Conservation (phyloP, 352 stramenopile genomes). For the Pythium sukuiense region DNA sequence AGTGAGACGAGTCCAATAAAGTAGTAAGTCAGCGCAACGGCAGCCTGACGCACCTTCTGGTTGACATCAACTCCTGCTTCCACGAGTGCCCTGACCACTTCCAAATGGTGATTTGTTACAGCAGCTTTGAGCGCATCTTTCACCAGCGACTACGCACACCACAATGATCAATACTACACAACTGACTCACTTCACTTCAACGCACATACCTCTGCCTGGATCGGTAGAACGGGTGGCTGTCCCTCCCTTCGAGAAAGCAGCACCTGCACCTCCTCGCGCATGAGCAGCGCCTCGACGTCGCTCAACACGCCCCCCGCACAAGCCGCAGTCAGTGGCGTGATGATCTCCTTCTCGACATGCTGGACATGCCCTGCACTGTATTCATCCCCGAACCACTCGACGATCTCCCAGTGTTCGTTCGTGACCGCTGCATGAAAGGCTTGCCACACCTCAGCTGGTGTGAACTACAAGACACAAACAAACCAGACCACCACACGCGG, state of each 20-base stretch:
- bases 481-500: neutral
- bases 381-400: neutral
- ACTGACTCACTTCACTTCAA: neutral
- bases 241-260: neutral
- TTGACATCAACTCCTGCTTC: neutral
- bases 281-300: neutral
- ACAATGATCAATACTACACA: neutral
- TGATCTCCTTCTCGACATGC: neutral
- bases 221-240: too few species aligned
- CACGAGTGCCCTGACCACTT: neutral
- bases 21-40: neutral
- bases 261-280: neutral
- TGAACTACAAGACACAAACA: neutral
- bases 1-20: neutral
- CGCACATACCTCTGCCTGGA: neutral
- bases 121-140: neutral
- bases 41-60: neutral
- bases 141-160: neutral
- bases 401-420: neutral
- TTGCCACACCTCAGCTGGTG: neutral
- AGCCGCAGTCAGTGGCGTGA: neutral
- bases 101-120: neutral
- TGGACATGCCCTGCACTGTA: neutral
- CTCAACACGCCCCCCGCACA: neutral
- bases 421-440: neutral